phyloP scores from a whole-genome alignment of 129 eudicot species.

The Heracleum sosnowskyi region DNA sequence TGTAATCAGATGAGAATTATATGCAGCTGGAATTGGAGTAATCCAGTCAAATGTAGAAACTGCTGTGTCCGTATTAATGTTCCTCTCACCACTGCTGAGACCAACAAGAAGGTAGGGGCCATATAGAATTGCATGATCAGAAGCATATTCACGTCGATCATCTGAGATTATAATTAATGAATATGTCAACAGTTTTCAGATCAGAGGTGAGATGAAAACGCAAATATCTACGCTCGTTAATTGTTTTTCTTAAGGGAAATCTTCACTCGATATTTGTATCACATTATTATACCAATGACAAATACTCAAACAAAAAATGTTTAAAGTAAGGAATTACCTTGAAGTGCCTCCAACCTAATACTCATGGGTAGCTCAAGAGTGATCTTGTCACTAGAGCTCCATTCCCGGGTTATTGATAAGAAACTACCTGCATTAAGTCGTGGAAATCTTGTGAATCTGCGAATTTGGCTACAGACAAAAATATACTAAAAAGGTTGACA shows the following conservation, averaged over 20 bases:
- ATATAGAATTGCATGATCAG: slow-evolving; percentile 66
- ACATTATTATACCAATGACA: too few relatives aligned
- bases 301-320: neutral
- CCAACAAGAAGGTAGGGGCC: slow-evolving; percentile 94
- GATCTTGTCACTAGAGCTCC: slow-evolving; percentile 57
- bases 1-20: too few relatives aligned
- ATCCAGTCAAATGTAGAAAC: too few relatives aligned
- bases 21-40: too few relatives aligned
- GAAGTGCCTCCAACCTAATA: slow-evolving; percentile 57
- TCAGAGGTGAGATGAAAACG: neutral
- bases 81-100: slow-evolving; percentile 11
- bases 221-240: neutral
- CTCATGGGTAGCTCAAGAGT: slow-evolving; percentile 52
- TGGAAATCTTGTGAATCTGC: slow-evolving; percentile 6
- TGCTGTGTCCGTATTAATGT: too few relatives aligned
- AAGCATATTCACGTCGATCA: slow-evolving; percentile 56
- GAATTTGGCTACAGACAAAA: neutral
- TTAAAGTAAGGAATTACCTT: slow-evolving; percentile 47
- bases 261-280: too few relatives aligned
- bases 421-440: slow-evolving; percentile 45
- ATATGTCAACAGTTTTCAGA: neutral
- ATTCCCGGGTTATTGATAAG: slow-evolving; percentile 42
- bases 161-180: slow-evolving; percentile 28
- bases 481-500: neutral
- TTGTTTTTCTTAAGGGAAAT: too few relatives aligned